Evolutionary conservation across 208 protist genomes (phyloP).

Genomic region (Herpetomonas samuelpessoai): DNA sequence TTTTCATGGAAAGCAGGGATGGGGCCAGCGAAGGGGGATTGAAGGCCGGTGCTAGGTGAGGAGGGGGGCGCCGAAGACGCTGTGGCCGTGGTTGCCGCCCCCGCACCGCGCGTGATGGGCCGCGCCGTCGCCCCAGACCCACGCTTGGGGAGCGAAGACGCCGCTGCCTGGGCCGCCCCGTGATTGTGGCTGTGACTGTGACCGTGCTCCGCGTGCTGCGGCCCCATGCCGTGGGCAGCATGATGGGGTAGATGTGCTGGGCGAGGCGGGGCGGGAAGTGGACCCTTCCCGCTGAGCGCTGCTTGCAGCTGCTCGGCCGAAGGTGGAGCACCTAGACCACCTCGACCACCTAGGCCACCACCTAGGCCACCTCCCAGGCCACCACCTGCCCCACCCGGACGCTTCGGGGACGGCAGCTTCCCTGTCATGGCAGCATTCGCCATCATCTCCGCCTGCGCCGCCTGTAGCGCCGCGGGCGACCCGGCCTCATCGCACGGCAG

Average conservation of each 20-base stretch:
- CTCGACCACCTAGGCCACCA: no score
- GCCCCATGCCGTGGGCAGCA: not conserved
- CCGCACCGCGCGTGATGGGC: not conserved
- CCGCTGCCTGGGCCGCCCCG: not conserved
- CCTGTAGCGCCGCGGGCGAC: conserved; percentile 35
- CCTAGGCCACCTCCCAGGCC: no score
- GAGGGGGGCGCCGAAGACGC: not conserved
- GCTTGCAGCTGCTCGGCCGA: not conserved
- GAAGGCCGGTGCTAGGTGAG: not conserved
- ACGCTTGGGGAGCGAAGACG: not conserved
- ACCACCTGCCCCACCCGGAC: conserved; percentile 8
- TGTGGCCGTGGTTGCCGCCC: not conserved
- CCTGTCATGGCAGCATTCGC: conserved; percentile 49
- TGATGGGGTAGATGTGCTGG: not conserved
- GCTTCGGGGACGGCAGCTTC: conserved; percentile 51
- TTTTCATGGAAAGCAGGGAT: not conserved
- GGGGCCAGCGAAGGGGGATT: not conserved
- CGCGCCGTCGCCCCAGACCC: not conserved
- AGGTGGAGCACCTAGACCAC: no score
- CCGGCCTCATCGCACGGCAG: conserved; percentile 66
- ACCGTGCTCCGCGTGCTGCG: not conserved
- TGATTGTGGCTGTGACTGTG: no score
- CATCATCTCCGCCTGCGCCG: conserved; percentile 58
- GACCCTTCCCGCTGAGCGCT: not conserved
- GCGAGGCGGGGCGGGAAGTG: not conserved